Evolutionary conservation across 2,329 filamentous ascomycete genomes (phyloP), one percentile per base, ranked within the genome.

Genomic region (Alternaria triticina): DNA sequence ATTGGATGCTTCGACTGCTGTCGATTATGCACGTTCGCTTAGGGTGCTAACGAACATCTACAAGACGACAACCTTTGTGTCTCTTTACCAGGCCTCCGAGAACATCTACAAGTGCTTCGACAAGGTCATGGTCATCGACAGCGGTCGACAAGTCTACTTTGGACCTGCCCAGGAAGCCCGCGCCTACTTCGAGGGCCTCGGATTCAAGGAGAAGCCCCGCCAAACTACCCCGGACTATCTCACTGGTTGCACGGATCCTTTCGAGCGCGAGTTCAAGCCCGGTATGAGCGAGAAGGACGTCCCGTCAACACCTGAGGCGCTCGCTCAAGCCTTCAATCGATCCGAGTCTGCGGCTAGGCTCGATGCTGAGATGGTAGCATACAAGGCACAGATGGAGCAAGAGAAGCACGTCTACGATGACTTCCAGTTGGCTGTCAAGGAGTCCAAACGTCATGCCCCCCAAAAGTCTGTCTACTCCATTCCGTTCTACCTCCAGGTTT

Each of bases 201-300:
- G 93, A 0, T 96, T 93, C 74, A 83, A 88, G 6, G 86, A 90
- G 8, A 91, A 91, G 54, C 91, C 91, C 1, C 86, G 92, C 54
- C 91, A 94, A 77, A 96, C 92, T 0, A 93, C 90, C 0, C 90
- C 92, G 0, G 92, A 96, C 75, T 96, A 93, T 71, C 83, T 96
- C 11, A 95, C 92, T 1, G 91, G 90, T 45, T 94, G 91, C 76
- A 96, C 92, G 2, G 92, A 95, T 74, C 87, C 91, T n/a, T 94
- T 91, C 68, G 93, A 96, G 79, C 87, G 93, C 43, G 88, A 91
- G 52, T 96, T 93, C 75, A 87, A 90, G 36, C 80, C 87, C 1
- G 92, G 92, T 0, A 84, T 87, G 69, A 90, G 88, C 6, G 80
- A 86, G 5, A 83, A 85, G 5, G 88, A 94, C 70, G 88, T 90